phyloP scores from a whole-genome alignment of 2,329 filamentous ascomycete genomes.

The Diaporthe sp. region DNA sequence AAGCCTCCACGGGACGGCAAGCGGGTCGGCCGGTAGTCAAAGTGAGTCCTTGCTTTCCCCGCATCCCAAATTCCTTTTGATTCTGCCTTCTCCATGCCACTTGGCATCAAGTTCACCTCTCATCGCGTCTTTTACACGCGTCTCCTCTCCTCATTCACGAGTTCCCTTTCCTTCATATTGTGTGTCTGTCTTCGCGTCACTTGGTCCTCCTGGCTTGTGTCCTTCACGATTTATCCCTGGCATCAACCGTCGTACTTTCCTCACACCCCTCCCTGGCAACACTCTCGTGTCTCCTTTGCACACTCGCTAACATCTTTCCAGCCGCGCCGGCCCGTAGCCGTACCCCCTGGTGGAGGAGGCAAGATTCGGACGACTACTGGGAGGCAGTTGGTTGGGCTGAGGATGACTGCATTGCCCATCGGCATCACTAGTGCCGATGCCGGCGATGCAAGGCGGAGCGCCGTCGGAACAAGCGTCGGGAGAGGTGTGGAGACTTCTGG shows the following conservation, averaged over 20 bases:
- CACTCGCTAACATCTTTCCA: not conserved
- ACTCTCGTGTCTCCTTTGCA: not conserved
- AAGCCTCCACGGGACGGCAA: not conserved
- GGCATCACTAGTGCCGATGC: constrained; percentile 4
- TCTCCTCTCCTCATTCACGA: too few species aligned
- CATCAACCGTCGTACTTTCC: not conserved
- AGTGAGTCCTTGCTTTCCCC: not conserved
- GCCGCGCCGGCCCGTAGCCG: not conserved
- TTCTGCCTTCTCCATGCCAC: too few species aligned
- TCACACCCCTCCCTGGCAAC: too few species aligned
- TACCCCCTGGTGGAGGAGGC: not conserved
- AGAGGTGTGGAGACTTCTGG: not conserved
- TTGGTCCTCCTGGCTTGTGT: not conserved
- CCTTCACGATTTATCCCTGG: not conserved
- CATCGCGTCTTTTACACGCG: too few species aligned
- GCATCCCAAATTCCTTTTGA: too few species aligned
- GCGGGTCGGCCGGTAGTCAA: constrained; percentile 19
- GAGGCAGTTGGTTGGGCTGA: not conserved
- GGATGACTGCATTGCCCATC: not conserved
- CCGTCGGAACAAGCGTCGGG: not conserved
- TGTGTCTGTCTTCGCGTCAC: too few species aligned
- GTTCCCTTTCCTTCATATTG: too few species aligned
- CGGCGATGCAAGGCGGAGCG: not conserved
- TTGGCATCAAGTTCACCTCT: too few species aligned
- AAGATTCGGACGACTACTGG: not conserved